Evolutionary conservation across 805 yeast species (phyloP).

Genomic region (Kodamaea neixiangensis): DNA sequence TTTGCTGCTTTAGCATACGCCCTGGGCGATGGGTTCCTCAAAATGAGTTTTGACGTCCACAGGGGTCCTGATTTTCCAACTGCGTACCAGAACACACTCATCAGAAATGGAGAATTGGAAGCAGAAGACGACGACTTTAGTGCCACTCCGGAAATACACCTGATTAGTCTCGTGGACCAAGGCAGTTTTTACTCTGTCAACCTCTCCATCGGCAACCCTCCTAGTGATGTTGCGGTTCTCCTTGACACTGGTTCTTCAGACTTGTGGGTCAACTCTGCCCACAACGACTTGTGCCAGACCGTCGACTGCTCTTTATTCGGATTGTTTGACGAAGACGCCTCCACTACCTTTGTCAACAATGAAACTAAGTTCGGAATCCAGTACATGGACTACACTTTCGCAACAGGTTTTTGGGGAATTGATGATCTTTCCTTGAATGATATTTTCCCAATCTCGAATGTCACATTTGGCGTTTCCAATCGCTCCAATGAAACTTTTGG

Average conservation of each 20-base stretch:
- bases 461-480: conserved; percentile 20
- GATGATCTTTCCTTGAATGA: conserved; percentile 20
- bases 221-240: conserved; percentile 53
- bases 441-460: conserved; percentile 11
- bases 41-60: conserved; percentile 25
- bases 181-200: conserved; percentile 19
- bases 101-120: conserved; percentile 12
- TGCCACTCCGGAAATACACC: not conserved
- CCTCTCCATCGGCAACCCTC: conserved; percentile 54
- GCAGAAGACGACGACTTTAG: not conserved
- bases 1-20: conserved; percentile 2
- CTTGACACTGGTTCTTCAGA: conserved; percentile 80
- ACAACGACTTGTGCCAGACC: conserved; percentile 19
- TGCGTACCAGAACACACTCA: conserved; percentile 17
- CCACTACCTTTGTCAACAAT: conserved; percentile 16
- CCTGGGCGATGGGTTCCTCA: conserved; percentile 21
- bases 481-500: conserved; percentile 17
- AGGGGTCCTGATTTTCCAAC: conserved; percentile 18
- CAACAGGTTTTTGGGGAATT: conserved; percentile 50
- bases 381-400: conserved; percentile 52
- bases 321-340: conserved; percentile 18
- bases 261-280: conserved; percentile 56
- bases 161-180: conserved; percentile 10
- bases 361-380: conserved; percentile 31
- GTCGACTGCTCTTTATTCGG: conserved; percentile 22